A percentile compares a stretch with the other conserved stretches of the same genome.
Evolutionary conservation across 2,329 filamentous ascomycete genomes (phyloP).

Genomic region (Sporothrix schenckii): DNA sequence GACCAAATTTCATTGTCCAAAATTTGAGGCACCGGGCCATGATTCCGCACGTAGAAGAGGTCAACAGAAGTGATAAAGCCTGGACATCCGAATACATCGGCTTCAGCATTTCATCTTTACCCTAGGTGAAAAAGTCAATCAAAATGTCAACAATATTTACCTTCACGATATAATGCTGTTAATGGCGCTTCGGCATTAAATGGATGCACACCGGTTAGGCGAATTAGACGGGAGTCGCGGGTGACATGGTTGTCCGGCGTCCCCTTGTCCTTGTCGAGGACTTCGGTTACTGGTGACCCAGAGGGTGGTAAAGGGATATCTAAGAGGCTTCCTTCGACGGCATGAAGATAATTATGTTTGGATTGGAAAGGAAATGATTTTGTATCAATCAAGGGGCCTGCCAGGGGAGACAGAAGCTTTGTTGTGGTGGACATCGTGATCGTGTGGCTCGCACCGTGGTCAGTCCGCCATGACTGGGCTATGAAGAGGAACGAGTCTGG

Average conservation of each 20-base stretch:
- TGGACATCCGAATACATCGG: background rate
- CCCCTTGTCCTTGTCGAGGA: constrained; percentile 27
- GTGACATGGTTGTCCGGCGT: constrained; percentile 83
- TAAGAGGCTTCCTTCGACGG: background rate
- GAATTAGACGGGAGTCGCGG: constrained; percentile 78
- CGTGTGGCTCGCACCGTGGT: too few species aligned
- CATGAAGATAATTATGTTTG: background rate
- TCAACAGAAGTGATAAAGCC: constrained; percentile 87
- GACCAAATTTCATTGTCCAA: constrained; percentile 70
- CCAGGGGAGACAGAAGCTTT: background rate
- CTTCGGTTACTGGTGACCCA: background rate
- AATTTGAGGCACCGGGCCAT: constrained; percentile 79
- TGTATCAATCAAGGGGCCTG: background rate
- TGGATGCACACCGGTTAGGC: constrained; percentile 84
- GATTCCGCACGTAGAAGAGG: constrained; percentile 89
- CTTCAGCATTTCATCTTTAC: background rate
- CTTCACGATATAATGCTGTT: constrained; percentile 70
- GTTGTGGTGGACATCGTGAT: constrained; percentile 1
- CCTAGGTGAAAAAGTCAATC: background rate
- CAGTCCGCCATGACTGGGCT: too few species aligned
- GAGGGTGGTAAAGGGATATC: constrained; percentile 9
- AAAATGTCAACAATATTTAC: constrained; percentile 9
- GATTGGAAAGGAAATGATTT: background rate
- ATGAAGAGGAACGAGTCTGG: too few species aligned
- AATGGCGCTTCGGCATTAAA: constrained; percentile 90